Evolutionary conservation across 2,329 filamentous ascomycete species (phyloP).

Genomic region (Exophiala lecanii-corni): DNA sequence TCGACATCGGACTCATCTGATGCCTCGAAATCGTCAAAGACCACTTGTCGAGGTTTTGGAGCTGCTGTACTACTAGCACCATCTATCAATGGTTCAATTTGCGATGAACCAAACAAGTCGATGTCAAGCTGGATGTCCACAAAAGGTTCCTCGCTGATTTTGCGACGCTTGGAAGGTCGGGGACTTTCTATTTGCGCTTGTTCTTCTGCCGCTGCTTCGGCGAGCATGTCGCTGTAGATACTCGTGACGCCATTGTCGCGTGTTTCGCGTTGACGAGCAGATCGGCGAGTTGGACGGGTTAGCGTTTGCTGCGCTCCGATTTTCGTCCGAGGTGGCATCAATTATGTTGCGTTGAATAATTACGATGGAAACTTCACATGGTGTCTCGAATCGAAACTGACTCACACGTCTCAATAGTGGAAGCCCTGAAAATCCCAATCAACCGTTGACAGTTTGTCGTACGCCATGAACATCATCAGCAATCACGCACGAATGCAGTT

Average conservation of each 20-base stretch:
- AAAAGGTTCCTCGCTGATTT: slow-evolving; percentile 30
- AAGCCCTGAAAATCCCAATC: too few relatives aligned
- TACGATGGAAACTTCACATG: too few relatives aligned
- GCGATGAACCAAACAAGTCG: slow-evolving; percentile 14
- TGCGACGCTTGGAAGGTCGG: slow-evolving; percentile 37
- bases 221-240: slow-evolving; percentile 40
- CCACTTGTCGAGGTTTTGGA: slow-evolving; percentile 30
- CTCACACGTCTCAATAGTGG: too few relatives aligned
- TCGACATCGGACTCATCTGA: slow-evolving; percentile 54
- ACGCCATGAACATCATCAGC: too few relatives aligned
- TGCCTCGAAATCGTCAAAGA: slow-evolving; percentile 51
- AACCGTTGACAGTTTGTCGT: too few relatives aligned
- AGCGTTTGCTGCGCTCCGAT: slow-evolving; percentile 1
- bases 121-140: slow-evolving; percentile 20
- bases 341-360: too few relatives aligned
- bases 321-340: slow-evolving; percentile 15
- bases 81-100: slow-evolving; percentile 1
- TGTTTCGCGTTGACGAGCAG: slow-evolving; percentile 15
- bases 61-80: slow-evolving; percentile 5
- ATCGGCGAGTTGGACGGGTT: slow-evolving; percentile 16
- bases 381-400: too few relatives aligned
- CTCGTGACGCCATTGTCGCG: slow-evolving; percentile 31
- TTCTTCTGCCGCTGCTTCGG: slow-evolving; percentile 12
- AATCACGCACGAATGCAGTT: too few relatives aligned
- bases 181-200: slow-evolving; percentile 36